Evolutionary conservation across 2,329 filamentous ascomycete species (phyloP), one percentile per base, ranked within the genome.

Genomic region (Magnaporthiopsis rhizophila): DNA sequence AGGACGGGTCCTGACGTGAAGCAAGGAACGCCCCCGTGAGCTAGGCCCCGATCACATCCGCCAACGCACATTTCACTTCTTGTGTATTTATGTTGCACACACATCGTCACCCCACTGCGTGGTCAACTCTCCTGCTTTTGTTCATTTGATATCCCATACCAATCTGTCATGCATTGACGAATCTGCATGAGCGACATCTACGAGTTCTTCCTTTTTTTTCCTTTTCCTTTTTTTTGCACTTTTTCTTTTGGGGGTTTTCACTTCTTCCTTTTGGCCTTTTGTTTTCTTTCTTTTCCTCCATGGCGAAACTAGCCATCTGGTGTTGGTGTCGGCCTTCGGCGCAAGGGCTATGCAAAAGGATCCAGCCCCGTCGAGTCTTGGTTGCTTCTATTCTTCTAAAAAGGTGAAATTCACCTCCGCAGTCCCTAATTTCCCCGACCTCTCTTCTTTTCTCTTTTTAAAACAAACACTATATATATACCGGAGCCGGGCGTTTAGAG

Each of bases 81-180:
- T 34, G 32, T 62, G 61, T 62, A 62, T 56, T 24, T 57, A 62
- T 58, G 61, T 34, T 50, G 53, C 61, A 62, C 61, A 58, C 61
- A 34, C 21, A 57, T 56, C 53, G 26, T n/a, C 50, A 24, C 26
- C 24, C 9, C 61, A 34, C 45, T 58, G 28, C 61, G 53, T 34
- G 38, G 32, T 32, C 30, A 58, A 4, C 57, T 58, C 57, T 66
- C 59, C 36, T 62, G 45, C 59, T 70, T 70, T 36, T 64, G 65
- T 71, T 74, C 65, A 65, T 69, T 69, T 73, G 74, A 75, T 75
- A 75, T 72, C 70, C 71, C 70, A 72, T 56, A 28, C 60, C 45
- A 50, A 62, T 62, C 60, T 62, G 60, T 62, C 60, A 62, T 62
- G 60, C 60, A 50, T 36, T 62, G 60, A 62, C 30, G 60, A 62